Evolutionary conservation across 352 stramenopile species (phyloP).

Genomic region (Phytophthora europaea): DNA sequence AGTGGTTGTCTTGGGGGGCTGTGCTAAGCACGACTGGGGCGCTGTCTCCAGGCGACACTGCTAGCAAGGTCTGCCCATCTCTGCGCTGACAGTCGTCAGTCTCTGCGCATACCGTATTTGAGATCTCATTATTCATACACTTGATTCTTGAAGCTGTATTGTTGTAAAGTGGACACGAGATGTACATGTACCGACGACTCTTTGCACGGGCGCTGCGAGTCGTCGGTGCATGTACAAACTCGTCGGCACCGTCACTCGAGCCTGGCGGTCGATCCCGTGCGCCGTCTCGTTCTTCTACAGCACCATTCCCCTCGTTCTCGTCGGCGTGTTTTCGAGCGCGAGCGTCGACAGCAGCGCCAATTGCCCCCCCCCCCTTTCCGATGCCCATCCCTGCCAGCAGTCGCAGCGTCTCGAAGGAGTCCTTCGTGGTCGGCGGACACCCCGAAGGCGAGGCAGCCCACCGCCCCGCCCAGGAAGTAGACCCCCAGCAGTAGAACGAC

Average conservation of each 20-base stretch:
- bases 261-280: constrained; percentile 69
- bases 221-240: constrained; percentile 47
- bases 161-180: no score
- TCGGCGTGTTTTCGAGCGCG: constrained; percentile 68
- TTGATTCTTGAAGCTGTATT: no score
- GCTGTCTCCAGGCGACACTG: no score
- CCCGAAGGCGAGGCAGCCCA: constrained; percentile 59
- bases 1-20: no score
- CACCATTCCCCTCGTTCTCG: constrained; percentile 59
- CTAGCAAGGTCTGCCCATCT: no score
- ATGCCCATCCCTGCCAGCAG: constrained; percentile 55
- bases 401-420: constrained; percentile 51
- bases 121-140: no score
- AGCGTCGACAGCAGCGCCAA: constrained; percentile 60
- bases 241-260: constrained; percentile 59
- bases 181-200: no score
- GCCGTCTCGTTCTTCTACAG: constrained; percentile 63
- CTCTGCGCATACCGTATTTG: no score
- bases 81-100: no score
- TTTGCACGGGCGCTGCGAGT: no score
- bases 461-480: constrained; percentile 56
- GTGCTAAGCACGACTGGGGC: no score
- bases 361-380: constrained; percentile 67
- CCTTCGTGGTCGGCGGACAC: constrained; percentile 71
- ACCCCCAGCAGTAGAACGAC: constrained; percentile 43